These are phyloP conservation scores for Rubroshorea leprosula DNA, from an alignment of 345 rosid genomes.

Conservation along the genomic window DNA sequence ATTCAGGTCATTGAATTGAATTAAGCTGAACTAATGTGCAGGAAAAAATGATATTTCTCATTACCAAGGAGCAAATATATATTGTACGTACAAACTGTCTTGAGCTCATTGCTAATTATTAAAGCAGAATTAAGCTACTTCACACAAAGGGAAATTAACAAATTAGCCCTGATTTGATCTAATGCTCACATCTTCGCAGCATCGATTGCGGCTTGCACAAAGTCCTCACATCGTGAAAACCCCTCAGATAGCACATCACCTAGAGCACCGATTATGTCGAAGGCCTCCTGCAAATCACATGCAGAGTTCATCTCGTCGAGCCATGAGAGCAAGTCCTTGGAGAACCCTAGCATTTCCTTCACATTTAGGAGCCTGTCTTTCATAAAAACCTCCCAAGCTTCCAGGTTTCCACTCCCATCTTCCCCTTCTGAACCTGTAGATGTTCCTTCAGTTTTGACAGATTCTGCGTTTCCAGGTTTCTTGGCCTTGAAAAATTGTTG, in stretches of 20 bases:
- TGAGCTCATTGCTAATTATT: no score
- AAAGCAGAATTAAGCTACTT: no score
- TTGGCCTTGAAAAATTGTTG: constrained; percentile 71
- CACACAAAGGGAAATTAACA: background rate
- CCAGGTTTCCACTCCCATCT: constrained; percentile 42
- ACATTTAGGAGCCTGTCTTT: constrained; percentile 60
- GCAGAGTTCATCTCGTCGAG: constrained; percentile 75
- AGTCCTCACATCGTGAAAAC: constrained; percentile 57
- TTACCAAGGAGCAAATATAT: no score
- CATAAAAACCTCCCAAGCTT: constrained; percentile 76
- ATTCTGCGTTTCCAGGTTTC: constrained; percentile 28
- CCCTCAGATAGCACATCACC: constrained; percentile 77
- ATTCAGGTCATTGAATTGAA: no score
- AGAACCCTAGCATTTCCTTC: constrained; percentile 77
- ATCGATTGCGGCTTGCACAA: constrained; percentile 62
- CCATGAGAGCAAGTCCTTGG: constrained; percentile 77
- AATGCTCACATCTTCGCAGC: constrained; percentile 41
- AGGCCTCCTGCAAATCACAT: constrained; percentile 79
- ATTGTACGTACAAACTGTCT: no score
- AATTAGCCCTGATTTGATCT: constrained; percentile 12
- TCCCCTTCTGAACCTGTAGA: constrained; percentile 25
- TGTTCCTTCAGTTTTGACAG: constrained; percentile 38
- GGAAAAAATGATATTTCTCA: no score
- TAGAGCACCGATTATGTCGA: constrained; percentile 70
- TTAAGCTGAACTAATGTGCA: no score